Evolutionary conservation across 345 rosid genomes (phyloP), one percentile per base, ranked within the genome.

Genomic region (Crucihimalaya himalaica): DNA sequence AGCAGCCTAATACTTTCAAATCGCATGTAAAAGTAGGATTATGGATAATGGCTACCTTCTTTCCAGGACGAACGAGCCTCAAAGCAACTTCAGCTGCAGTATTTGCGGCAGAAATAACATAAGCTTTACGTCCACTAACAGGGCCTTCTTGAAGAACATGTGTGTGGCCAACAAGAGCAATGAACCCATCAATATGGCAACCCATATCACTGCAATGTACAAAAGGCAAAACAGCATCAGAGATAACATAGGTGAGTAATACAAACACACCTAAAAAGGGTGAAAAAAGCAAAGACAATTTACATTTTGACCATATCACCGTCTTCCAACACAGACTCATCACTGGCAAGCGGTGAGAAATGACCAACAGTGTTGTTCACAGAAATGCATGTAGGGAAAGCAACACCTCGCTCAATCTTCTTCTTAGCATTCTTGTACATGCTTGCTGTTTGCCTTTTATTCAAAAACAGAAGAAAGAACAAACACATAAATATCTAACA

Each of bases 81-180:
- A 96, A 77, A 65, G 98, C 98, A 83, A 92, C 99, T 85, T 96
- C 98, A 67, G 98, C 97, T 9, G 98, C 97, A 5, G 98, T 90
- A 64, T 90, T 90, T 1, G 94, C 96, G 0, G 99, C 99, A 28
- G 93, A 89, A 77, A 96, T 82, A 70, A 89, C 97, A 83, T 96
- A 97, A 78, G 97, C 97, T 67, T 87, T 82, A 71, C 89, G 88
- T 35, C 96, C 96, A 6, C 47, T 86, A 29, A 92, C 62, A 1
- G 91, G 84, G 1, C 96, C 97, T 28, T 76, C 86, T 73, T 88
- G 97, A 66, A 92, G 73, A 74, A 84, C 94, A 86, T 88, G 94
- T 0, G 97, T 96, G 54, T 90, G 98, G 2, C 82, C 99, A 73
- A 92, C 97, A 16, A 92, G 86, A 20, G 98, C 98, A 81, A 96